phyloP scores from a whole-genome alignment of 2,329 filamentous ascomycete species.

The Ophiostoma australiae region DNA sequence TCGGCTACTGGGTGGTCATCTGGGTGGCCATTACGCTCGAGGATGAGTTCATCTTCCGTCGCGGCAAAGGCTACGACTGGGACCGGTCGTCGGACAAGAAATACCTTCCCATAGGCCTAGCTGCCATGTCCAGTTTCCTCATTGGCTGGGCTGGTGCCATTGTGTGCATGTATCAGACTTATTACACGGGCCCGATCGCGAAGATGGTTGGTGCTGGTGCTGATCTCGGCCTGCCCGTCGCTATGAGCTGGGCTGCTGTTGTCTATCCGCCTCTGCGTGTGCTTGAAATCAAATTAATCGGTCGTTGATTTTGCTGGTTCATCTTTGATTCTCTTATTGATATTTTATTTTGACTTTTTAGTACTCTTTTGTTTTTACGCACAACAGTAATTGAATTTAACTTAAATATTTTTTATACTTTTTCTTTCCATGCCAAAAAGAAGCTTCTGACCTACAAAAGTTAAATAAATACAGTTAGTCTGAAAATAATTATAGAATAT shows the following conservation, averaged over 20 bases:
- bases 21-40: constrained; percentile 59
- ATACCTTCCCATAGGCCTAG: constrained; percentile 58
- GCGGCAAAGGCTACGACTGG: constrained; percentile 53
- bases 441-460: too few species aligned
- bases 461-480: too few species aligned
- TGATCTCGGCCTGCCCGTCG: constrained; percentile 31
- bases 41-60: constrained; percentile 59
- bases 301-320: constrained; percentile 11
- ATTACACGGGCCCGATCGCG: constrained; percentile 57
- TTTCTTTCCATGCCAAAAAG: too few species aligned
- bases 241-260: constrained; percentile 29
- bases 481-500: too few species aligned
- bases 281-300: constrained; percentile 28
- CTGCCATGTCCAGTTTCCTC: constrained; percentile 57
- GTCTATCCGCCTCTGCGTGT: constrained; percentile 29
- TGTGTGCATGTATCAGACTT: constrained; percentile 64
- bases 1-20: constrained; percentile 66
- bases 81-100: constrained; percentile 53
- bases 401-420: too few species aligned
- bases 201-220: constrained; percentile 28
- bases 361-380: too few species aligned
- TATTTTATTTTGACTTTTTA: too few species aligned
- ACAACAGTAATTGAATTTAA: too few species aligned
- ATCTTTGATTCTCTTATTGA: too few species aligned
- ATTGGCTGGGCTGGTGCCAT: constrained; percentile 62